Conservation (phyloP, 1,284 basidiomycete genomes). For the Ganoderma lucidum region DNA sequence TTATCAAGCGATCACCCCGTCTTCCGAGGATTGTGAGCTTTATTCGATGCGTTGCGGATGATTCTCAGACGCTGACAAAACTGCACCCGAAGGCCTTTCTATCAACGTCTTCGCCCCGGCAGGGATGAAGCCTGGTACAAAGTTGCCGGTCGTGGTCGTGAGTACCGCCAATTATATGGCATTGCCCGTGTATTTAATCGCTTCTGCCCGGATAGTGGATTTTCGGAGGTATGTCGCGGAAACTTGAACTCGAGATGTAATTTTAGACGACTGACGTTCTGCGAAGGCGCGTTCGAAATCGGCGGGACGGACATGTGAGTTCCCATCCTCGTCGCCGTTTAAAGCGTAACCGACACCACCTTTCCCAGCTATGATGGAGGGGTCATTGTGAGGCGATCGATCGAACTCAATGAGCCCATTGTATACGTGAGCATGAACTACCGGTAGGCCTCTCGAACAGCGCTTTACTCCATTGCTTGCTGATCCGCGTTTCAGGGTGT, state of each 20-base stretch:
- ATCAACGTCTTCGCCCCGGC: conserved; percentile 29
- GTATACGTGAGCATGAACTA: conserved; percentile 31
- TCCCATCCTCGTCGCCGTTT: background rate
- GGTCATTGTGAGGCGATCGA: conserved; percentile 43
- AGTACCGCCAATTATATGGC: background rate
- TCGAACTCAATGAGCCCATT: conserved; percentile 44
- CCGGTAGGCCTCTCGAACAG: conserved; percentile 16
- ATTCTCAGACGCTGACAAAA: background rate
- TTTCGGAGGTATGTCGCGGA: conserved; percentile 52
- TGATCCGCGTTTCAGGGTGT: conserved; percentile 14
- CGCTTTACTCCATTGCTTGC: background rate
- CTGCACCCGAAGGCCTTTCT: conserved; percentile 15
- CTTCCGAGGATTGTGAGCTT: conserved; percentile 56
- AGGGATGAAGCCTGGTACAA: conserved; percentile 23
- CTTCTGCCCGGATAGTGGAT: conserved; percentile 52
- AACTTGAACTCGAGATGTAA: background rate
- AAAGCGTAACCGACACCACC: background rate
- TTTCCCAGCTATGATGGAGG: conserved; percentile 37
- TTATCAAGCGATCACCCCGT: conserved; percentile 44
- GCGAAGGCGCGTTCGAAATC: conserved; percentile 41
- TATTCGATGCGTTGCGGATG: background rate
- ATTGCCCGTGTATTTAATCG: background rate
- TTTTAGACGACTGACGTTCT: conserved; percentile 5
- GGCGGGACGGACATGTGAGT: conserved; percentile 27
- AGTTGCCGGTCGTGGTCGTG: conserved; percentile 27